Conservation (phyloP, 179 eudicot species). For the Amaranthus tricolor region DNA sequence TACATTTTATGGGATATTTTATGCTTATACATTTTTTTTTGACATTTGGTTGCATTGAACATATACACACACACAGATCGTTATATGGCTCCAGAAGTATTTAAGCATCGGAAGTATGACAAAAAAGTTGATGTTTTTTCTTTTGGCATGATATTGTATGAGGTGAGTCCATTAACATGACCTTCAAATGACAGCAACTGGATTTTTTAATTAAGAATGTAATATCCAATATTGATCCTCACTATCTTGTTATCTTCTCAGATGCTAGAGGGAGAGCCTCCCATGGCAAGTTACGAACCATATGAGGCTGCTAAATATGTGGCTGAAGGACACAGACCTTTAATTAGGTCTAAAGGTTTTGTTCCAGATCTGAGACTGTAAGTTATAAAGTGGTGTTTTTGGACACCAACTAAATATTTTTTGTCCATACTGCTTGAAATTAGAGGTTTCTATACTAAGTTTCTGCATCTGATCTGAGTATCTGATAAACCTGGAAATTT, state of each 20-base stretch:
- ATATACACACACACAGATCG: constrained; percentile 51
- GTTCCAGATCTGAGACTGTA: constrained; percentile 73
- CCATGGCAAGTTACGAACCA: constrained; percentile 63
- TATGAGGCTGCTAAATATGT: constrained; percentile 86
- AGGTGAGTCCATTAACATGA: constrained; percentile 51
- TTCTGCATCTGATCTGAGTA: neutral
- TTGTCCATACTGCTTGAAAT: neutral
- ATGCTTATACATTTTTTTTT: constrained; percentile 3
- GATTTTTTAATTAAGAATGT: neutral
- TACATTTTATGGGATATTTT: constrained; percentile 14
- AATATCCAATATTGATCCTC: neutral
- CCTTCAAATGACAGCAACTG: neutral
- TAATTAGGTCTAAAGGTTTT: constrained; percentile 64
- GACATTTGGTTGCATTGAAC: constrained; percentile 6
- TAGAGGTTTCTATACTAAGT: too few relatives aligned
- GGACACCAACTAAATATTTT: neutral
- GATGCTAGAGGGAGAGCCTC: constrained; percentile 95
- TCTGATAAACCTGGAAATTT: neutral
- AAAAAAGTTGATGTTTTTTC: constrained; percentile 99
- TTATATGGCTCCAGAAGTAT: constrained; percentile 99
- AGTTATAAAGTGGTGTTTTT: constrained; percentile 18
- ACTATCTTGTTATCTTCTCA: constrained; percentile 21
- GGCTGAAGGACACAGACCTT: constrained; percentile 88
- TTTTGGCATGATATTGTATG: constrained; percentile 90
- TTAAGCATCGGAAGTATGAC: constrained; percentile 94